Percentiles rank a stretch among this genome's conserved stretches.
Conservation (phyloP, 768 basidiomycete species). For the Macrolepiota fuliginosa region DNA sequence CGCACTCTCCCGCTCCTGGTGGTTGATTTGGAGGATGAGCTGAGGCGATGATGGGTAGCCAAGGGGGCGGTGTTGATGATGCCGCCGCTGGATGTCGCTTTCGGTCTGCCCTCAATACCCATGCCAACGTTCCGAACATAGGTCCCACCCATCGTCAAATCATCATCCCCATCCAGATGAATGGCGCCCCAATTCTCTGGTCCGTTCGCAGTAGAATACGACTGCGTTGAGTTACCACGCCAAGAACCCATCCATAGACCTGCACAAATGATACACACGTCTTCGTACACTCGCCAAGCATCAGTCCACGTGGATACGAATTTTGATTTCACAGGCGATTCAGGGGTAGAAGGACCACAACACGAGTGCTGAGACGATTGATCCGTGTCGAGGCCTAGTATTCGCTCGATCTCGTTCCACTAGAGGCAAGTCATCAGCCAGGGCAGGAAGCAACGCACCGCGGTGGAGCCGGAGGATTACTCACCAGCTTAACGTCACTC, state of each 20-base stretch:
- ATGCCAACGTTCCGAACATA: slow-evolving; percentile 61
- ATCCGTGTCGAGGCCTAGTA: slow-evolving; percentile 54
- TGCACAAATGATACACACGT: slow-evolving; percentile 79
- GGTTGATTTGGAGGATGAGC: slow-evolving; percentile 31
- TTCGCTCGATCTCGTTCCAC: slow-evolving; percentile 80
- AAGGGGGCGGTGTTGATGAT: slow-evolving; percentile 7
- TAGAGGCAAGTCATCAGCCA: slow-evolving; percentile 20
- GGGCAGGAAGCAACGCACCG: not conserved
- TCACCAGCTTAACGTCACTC: slow-evolving; percentile 77
- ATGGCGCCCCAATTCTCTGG: slow-evolving; percentile 56
- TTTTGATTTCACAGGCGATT: slow-evolving; percentile 31
- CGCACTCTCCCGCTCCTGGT: slow-evolving; percentile 46
- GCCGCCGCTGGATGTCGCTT: slow-evolving; percentile 21
- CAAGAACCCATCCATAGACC: slow-evolving; percentile 78
- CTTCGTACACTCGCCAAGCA: slow-evolving; percentile 81
- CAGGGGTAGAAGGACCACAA: slow-evolving; percentile 33
- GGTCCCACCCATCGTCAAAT: slow-evolving; percentile 37
- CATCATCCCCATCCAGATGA: slow-evolving; percentile 66
- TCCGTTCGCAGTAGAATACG: slow-evolving; percentile 48
- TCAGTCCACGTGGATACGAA: slow-evolving; percentile 55
- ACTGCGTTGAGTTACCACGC: slow-evolving; percentile 46
- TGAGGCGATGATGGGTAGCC: slow-evolving; percentile 10
- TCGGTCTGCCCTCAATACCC: slow-evolving; percentile 69
- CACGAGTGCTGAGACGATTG: slow-evolving; percentile 26
- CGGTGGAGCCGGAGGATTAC: slow-evolving; percentile 19